Percentiles rank a stretch among this genome's conserved stretches.
Evolutionary conservation across 2,329 filamentous ascomycete genomes (phyloP).

Genomic region (Fusarium sp.): DNA sequence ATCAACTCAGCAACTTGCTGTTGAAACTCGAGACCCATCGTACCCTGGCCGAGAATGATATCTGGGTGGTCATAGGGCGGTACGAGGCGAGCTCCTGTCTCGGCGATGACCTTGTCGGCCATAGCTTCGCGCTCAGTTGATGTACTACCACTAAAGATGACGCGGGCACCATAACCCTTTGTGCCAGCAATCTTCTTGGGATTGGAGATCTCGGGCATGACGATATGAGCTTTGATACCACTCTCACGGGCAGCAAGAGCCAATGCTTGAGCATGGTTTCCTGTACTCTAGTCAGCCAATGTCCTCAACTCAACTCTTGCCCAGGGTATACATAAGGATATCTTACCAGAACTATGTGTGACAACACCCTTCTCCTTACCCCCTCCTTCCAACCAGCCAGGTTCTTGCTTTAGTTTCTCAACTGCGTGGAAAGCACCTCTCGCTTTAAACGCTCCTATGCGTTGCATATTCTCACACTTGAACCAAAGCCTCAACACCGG

Average conservation of each 20-base stretch:
- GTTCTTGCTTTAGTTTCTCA: slow-evolving; percentile 74
- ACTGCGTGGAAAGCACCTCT: slow-evolving; percentile 92
- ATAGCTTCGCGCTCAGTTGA: slow-evolving; percentile 85
- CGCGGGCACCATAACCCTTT: slow-evolving; percentile 79
- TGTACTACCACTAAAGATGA: slow-evolving; percentile 88
- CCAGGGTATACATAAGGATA: neutral
- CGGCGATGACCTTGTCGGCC: slow-evolving; percentile 75
- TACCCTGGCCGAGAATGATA: slow-evolving; percentile 95
- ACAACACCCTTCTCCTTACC: slow-evolving; percentile 80
- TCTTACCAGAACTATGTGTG: slow-evolving; percentile 87
- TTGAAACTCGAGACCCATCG: slow-evolving; percentile 85
- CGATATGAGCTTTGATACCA: slow-evolving; percentile 84
- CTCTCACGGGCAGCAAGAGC: slow-evolving; percentile 84
- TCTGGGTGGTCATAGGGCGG: slow-evolving; percentile 95
- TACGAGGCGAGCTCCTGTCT: slow-evolving; percentile 84
- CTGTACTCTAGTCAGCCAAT: slow-evolving; percentile 60
- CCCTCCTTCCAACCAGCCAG: slow-evolving; percentile 72
- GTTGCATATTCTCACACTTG: slow-evolving; percentile 96
- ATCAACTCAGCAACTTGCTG: slow-evolving; percentile 76
- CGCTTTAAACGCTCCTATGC: slow-evolving; percentile 92
- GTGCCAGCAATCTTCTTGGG: slow-evolving; percentile 92
- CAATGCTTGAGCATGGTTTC: slow-evolving; percentile 95
- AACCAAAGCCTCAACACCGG: slow-evolving; percentile 86
- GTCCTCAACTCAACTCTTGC: neutral
- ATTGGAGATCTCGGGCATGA: slow-evolving; percentile 91